A percentile compares a stretch with the other conserved stretches of the same genome.
Evolutionary conservation across 148 eudicot species (phyloP).

Genomic region (Fagopyrum homotropicum): DNA sequence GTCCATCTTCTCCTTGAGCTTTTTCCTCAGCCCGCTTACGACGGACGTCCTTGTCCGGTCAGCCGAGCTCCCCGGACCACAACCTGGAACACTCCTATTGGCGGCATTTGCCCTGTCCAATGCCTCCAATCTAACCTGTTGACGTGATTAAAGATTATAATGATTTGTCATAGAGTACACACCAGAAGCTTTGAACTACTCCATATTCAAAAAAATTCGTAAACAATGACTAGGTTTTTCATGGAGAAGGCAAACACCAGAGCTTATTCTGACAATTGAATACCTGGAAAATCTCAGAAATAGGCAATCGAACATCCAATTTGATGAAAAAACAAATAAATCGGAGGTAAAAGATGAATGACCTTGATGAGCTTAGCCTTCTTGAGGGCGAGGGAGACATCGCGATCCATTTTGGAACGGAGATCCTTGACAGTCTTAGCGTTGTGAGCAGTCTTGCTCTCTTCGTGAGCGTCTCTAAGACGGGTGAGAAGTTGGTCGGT

Average conservation of each 20-base stretch:
- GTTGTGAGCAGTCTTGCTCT: slow-evolving; percentile 61
- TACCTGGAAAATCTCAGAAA: neutral
- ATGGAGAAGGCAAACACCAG: neutral
- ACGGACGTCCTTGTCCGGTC: slow-evolving; percentile 73
- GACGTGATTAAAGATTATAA: neutral
- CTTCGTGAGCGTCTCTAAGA: slow-evolving; percentile 50
- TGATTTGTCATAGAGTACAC: neutral
- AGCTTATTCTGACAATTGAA: neutral
- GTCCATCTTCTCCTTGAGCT: slow-evolving; percentile 66
- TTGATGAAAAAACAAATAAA: neutral
- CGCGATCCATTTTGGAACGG: slow-evolving; percentile 57
- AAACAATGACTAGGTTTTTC: neutral
- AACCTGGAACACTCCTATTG: slow-evolving; percentile 56
- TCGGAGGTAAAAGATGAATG: neutral
- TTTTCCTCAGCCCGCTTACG: slow-evolving; percentile 65
- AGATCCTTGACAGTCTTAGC: slow-evolving; percentile 50
- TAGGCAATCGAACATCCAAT: neutral
- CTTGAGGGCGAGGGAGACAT: slow-evolving; percentile 46
- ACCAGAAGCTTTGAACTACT: neutral
- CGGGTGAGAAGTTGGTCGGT: slow-evolving; percentile 38
- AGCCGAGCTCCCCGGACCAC: slow-evolving; percentile 81
- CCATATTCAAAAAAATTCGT: neutral
- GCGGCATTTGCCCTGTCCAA: slow-evolving; percentile 65
- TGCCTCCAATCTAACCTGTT: slow-evolving; percentile 26
- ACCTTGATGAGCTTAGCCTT: slow-evolving; percentile 71